These are phyloP conservation scores for Exophiala bonariae DNA, from an alignment of 2,329 filamentous ascomycete species.

Conservation along the genomic window DNA sequence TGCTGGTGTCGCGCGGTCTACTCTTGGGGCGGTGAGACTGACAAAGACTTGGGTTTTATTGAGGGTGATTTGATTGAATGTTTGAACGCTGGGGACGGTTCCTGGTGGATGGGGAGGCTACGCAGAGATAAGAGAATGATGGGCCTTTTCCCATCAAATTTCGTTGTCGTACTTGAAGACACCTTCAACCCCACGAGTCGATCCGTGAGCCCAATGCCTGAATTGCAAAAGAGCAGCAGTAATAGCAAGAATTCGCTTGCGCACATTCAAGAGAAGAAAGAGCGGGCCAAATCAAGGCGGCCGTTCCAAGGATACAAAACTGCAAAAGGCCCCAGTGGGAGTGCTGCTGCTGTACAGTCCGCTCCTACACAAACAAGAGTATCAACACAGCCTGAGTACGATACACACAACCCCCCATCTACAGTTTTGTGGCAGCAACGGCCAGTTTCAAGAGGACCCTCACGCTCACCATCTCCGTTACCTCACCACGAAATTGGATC, in stretches of 20 bases:
- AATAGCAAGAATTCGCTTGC: conserved; percentile 24
- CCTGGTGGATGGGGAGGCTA: conserved; percentile 96
- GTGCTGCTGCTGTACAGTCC: conserved; percentile 27
- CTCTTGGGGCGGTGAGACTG: conserved; percentile 93
- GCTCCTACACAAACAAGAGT: conserved; percentile 33
- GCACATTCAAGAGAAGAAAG: conserved; percentile 45
- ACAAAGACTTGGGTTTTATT: conserved; percentile 92
- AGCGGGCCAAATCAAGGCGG: conserved; percentile 60
- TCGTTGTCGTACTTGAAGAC: conserved; percentile 85
- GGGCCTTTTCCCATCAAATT: conserved; percentile 94
- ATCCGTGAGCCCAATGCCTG: conserved; percentile 53
- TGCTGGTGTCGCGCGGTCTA: conserved; percentile 92
- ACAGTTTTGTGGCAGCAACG: conserved; percentile 40
- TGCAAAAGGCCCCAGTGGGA: conserved; percentile 39
- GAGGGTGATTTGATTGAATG: conserved; percentile 98
- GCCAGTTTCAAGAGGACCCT: conserved; percentile 35
- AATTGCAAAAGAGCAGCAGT: conserved; percentile 47
- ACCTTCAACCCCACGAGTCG: conserved; percentile 71
- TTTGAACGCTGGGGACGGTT: conserved; percentile 93
- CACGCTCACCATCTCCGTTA: conserved; percentile 32
- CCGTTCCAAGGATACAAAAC: conserved; percentile 64
- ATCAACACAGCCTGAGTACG: conserved; percentile 36
- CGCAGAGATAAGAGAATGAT: conserved; percentile 87
- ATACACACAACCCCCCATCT: conserved; percentile 36
- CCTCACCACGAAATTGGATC: conserved; percentile 55